Evolutionary conservation across 441 rosid genomes (phyloP).

Genomic region (Gossypium aridum): DNA sequence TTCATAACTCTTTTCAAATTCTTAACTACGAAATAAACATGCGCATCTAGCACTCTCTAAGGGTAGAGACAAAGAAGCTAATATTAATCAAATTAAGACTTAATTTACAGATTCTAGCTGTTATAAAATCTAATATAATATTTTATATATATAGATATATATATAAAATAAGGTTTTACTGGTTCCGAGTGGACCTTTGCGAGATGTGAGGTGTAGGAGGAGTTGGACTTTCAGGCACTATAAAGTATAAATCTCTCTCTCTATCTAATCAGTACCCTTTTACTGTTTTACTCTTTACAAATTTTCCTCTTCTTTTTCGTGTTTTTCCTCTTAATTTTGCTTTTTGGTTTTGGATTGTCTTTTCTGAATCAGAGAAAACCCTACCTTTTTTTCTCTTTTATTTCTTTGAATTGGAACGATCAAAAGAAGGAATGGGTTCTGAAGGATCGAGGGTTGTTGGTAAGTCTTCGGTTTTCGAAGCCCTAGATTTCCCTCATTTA

Average conservation of each 20-base stretch:
- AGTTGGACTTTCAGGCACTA: too few relatives aligned
- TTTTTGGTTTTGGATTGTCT: neutral
- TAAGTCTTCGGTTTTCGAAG: slow-evolving; percentile 10
- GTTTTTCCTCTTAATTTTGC: neutral
- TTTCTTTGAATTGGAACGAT: neutral
- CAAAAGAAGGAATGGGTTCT: slow-evolving; percentile 35
- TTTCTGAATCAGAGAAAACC: neutral
- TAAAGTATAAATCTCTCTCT: neutral
- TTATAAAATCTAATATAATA: too few relatives aligned
- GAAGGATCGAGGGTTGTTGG: slow-evolving; percentile 56
- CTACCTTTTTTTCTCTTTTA: neutral
- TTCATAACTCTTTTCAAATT: too few relatives aligned
- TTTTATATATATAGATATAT: too few relatives aligned
- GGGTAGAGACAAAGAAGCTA: accelerated
- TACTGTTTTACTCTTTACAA: too few relatives aligned
- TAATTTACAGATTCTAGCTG: too few relatives aligned
- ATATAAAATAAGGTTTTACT: too few relatives aligned
- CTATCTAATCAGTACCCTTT: neutral
- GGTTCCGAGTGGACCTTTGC: too few relatives aligned
- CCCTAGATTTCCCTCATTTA: neutral
- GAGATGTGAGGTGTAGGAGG: too few relatives aligned
- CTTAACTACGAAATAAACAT: too few relatives aligned
- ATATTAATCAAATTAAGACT: too few relatives aligned
- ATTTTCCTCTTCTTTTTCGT: neutral
- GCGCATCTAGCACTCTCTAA: too few relatives aligned